Evolutionary conservation across 2,329 filamentous ascomycete species (phyloP).

Genomic region (Zopfia rhizophila): DNA sequence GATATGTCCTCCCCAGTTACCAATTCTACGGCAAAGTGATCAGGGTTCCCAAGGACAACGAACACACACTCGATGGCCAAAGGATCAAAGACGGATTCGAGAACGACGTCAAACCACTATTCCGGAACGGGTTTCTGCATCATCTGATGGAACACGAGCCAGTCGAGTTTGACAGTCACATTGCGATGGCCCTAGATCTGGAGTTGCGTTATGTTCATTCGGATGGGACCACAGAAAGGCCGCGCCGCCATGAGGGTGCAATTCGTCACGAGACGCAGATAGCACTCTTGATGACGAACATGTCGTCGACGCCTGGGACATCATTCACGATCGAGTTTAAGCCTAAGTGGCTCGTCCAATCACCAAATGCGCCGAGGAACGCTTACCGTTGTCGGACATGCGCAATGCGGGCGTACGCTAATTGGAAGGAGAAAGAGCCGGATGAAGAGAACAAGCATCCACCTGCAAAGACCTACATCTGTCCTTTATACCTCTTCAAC

Average conservation of each 20-base stretch:
- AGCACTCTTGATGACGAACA: conserved; percentile 45
- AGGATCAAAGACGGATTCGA: conserved; percentile 41
- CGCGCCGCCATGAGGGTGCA: neutral
- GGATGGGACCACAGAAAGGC: too few species aligned
- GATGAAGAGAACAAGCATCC: conserved; percentile 33
- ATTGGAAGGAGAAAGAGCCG: too few species aligned
- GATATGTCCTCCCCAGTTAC: conserved; percentile 13
- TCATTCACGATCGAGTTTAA: conserved; percentile 55
- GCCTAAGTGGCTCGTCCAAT: conserved; percentile 61
- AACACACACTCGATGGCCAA: conserved; percentile 36
- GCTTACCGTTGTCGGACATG: conserved; percentile 59
- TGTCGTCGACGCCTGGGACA: conserved; percentile 33
- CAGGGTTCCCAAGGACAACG: conserved; percentile 41
- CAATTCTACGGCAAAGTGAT: conserved; percentile 35
- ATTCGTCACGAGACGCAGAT: neutral
- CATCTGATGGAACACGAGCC: conserved; percentile 10
- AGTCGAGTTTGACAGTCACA: neutral
- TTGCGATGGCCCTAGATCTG: too few species aligned
- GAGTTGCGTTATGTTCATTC: too few species aligned
- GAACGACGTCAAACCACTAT: conserved; percentile 40
- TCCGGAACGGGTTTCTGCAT: conserved; percentile 19
- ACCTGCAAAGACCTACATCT: conserved; percentile 44
- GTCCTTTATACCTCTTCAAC: conserved; percentile 54
- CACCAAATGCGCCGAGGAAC: conserved; percentile 53
- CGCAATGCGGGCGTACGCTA: conserved; percentile 54